Base-by-base conservation (phyloP, 2,329 filamentous ascomycete species). In the Exophiala alcalophila region DNA sequence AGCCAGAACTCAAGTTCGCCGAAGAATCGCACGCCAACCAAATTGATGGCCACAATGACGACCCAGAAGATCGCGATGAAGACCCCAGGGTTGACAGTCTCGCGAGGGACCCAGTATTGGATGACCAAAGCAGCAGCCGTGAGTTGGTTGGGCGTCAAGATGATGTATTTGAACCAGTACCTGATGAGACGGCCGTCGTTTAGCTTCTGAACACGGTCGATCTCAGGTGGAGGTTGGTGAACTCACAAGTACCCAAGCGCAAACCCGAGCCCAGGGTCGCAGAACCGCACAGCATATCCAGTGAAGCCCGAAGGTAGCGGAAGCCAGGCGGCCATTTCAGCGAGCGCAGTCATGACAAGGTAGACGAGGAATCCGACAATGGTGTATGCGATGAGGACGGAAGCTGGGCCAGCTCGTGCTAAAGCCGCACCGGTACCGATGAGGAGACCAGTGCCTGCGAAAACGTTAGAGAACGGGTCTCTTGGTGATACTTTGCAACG, bases 291-390 rank as follows among this genome's bases (percentile, higher is more conserved):
- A 16, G 86, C 85, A 59, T 90, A 92, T 57, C 84, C 84, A 48
- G 85, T 85, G 65, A 92, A 94, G 55, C 86, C 86, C 60, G 83
- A 80, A 40, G 80, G 77, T 57, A 89, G 73, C 36, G 86, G 86
- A 23, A 92, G 65, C 84, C 84, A 92, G 38, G 86, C 78, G 6
- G 86, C 84, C 84, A 92, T 92, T 65, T 91, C 86, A 50, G 86
- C 86, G 3, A 92, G 77, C 43, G 78, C 82, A 44, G 81, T 81
- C 84, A 92, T 89, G 55, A 92, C 86, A 28, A 88, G 68, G 64
- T 81, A 92, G 53, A 91, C 86, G 47, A 92, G 59, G 34, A 69
- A 66, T 32, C 68, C 68, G 30, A 70, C 65, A 40, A 66, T 58
- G 4, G 63, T 55, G 53, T 70, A 71, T 4, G 65, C 66, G 30